Percentiles rank a stretch among this genome's conserved stretches.
Conservation (phyloP, 306 rosid species). For the Lathyrus aphaca region DNA sequence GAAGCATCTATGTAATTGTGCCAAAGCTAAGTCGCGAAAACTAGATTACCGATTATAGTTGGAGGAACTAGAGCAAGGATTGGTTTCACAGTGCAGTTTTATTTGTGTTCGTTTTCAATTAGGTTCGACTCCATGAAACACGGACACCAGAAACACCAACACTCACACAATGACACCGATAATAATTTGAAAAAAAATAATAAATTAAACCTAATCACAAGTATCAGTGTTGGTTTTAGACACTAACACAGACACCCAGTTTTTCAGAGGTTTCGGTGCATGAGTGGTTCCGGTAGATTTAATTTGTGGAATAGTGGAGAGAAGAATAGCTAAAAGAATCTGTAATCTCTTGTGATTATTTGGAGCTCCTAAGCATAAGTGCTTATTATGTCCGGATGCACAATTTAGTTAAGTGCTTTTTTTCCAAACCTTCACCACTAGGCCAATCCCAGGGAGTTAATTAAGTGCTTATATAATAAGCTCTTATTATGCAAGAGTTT, state of each 20-base stretch:
- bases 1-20: background rate
- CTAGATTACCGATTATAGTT: background rate
- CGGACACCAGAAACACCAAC: too few relatives aligned
- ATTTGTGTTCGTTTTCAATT: background rate
- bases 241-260: too few relatives aligned
- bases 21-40: background rate
- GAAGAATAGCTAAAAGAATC: conserved; percentile 13
- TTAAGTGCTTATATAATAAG: background rate
- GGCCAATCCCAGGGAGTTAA: too few relatives aligned
- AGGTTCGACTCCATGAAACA: too few relatives aligned
- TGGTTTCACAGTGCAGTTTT: background rate
- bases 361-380: background rate
- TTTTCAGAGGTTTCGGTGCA: too few relatives aligned
- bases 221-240: too few relatives aligned
- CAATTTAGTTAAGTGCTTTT: background rate
- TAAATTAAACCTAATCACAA: too few relatives aligned
- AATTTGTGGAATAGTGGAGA: conserved; percentile 21
- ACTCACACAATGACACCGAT: too few relatives aligned
- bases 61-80: background rate
- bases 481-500: background rate
- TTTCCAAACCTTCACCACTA: too few relatives aligned
- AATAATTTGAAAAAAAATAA: too few relatives aligned
- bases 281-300: background rate
- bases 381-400: background rate
- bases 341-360: conserved; percentile 3